Base-by-base conservation (phyloP, 2,329 filamentous ascomycete species). In the Thermoascus crustaceus region DNA sequence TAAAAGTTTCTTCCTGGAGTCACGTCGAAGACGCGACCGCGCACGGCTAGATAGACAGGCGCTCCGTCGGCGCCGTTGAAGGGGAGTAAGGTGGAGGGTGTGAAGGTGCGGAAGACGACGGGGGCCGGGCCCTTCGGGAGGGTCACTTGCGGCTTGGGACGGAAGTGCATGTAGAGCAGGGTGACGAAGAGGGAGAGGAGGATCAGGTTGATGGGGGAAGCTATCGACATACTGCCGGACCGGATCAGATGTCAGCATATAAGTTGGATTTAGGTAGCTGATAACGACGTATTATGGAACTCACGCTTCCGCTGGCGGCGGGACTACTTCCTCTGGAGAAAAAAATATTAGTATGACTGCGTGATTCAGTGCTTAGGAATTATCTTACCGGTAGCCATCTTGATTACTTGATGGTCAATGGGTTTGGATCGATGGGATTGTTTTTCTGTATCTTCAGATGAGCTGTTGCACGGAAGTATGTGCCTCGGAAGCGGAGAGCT, bases 1-100 rank as follows among this genome's bases (percentile, higher is more conserved):
- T 98, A 98, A 63, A 96, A 96, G 68, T 93, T 88, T 54, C 82
- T 77, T 16, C 91, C 89, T 9, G 78, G 68, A 0, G 80, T 78
- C 16, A 96, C 89, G 58, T 98, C 91, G 58, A 95, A 96, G 44
- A 96, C 81, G 33, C 78, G 79, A 34, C 91, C 88, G 26, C 86
- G 83, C 11, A 96, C 87, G n/a, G 86, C 84, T 32, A 98, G 75
- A 64, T 85, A 94, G 38, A 96, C 85, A 32, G 85, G 85, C 47
- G 67, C 69, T 51, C 72, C 73, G 52, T 83, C 73, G 36, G 71
- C 66, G 57, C 91, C 91, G 65, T 89, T 88, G 72, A 80, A 89
- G 20, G 85, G 83, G 19, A 86, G 74, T n/a, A 98, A 78, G 3
- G 85, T 85, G 20, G 82, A 81, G 9, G 84, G 83, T 5, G 80